phyloP scores from a whole-genome alignment of 2,329 filamentous ascomycete genomes.

The Emericellopsis cladophorae region DNA sequence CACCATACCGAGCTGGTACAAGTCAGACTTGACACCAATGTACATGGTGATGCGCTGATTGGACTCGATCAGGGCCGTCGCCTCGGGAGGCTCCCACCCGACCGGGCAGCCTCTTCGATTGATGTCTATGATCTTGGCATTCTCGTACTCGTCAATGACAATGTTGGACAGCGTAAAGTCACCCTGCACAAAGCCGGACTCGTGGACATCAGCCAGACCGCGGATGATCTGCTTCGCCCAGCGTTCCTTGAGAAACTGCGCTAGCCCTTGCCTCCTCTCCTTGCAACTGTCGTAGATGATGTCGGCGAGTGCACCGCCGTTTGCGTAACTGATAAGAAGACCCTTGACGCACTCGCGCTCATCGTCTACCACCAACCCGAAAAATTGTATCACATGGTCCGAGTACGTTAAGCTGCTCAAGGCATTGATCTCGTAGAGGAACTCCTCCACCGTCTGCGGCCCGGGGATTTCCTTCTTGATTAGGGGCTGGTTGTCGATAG shows the following conservation, averaged over 20 bases:
- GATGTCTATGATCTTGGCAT: constrained; percentile 97
- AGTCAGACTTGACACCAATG: constrained; percentile 93
- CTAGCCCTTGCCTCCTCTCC: constrained; percentile 37
- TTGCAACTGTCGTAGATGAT: constrained; percentile 70
- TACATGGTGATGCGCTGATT: constrained; percentile 91
- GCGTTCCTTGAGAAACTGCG: constrained; percentile 63
- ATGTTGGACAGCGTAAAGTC: constrained; percentile 98
- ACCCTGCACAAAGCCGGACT: constrained; percentile 91
- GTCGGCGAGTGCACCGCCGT: constrained; percentile 79
- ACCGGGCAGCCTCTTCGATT: constrained; percentile 94
- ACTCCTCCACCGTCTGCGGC: constrained; percentile 89
- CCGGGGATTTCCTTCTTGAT: constrained; percentile 99
- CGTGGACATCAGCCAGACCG: constrained; percentile 85
- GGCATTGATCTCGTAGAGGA: constrained; percentile 93
- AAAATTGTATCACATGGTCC: constrained; percentile 69
- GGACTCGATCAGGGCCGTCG: constrained; percentile 71
- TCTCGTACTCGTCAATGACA: constrained; percentile 70
- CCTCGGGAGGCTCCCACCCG: constrained; percentile 94
- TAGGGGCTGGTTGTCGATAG: constrained; percentile 50
- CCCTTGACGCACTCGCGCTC: constrained; percentile 77
- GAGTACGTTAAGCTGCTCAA: constrained; percentile 66
- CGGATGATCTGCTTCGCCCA: constrained; percentile 90
- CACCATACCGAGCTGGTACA: constrained; percentile 95
- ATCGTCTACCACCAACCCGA: constrained; percentile 81
- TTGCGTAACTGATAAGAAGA: constrained; percentile 76